Base-by-base conservation (phyloP, 768 basidiomycete species). In the Trametes meyenii region DNA sequence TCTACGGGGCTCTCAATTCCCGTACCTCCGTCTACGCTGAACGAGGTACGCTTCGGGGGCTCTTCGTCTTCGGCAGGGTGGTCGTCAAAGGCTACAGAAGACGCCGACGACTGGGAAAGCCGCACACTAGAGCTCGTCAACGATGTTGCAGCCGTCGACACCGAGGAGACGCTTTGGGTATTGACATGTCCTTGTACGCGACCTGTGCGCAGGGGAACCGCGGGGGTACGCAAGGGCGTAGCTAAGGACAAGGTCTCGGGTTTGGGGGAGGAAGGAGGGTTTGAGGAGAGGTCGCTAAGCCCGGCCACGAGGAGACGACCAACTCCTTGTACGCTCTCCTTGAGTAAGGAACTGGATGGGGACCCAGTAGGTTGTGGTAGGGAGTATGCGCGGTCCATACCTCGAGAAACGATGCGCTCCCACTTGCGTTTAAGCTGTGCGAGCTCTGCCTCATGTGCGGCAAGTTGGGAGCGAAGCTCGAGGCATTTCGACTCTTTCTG, bases 401-500 rank as follows among this genome's bases (percentile, higher is more conserved):
- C 86, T 17, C 84, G 81, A 66, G 81, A 83, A 45, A 93, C 84
- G 59, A 94, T 90, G 35, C 85, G 83, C 71, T 88, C 90, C 92
- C 92, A 94, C 73, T 87, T 90, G 60, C 83, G 84, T 77, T 94
- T 94, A 51, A 94, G 74, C 70, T 89, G 83, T 0, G 81, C 70
- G 2, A 94, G 79, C 69, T 93, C 92, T 2, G 80, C 80, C 74
- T 94, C 92, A 65, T 93, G 89, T 14, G 75, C 69, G 8, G 81
- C 80, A 2, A 94, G 83, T 65, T 91, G 90, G 5, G 87, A 84
- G 17, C 90, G 85, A 45, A 94, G 78, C 59, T 94, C 92, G 42
- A 94, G 82, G 66, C 90, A 92, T 71, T 86, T 89, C 0, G 89
- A 84, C 71, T 94, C 92, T 65, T 94, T 93, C 74, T 92, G 90